Conservation (phyloP, 352 stramenopile genomes). For the Phytophthora citricola region DNA sequence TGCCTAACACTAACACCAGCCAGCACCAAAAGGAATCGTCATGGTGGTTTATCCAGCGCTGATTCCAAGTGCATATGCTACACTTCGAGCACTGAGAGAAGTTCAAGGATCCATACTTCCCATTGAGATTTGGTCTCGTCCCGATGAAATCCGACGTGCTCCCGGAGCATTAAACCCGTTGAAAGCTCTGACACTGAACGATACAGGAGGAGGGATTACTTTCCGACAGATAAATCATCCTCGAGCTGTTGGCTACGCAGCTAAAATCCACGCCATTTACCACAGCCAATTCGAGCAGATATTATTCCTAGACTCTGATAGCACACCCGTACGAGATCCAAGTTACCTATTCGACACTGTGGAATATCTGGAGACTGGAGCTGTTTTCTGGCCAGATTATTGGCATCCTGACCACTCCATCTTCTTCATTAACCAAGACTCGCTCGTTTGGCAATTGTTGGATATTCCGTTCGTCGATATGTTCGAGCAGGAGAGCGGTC, state of each 20-base stretch:
- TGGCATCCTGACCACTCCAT: conserved; percentile 64
- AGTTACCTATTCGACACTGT: background rate
- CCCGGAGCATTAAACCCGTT: conserved; percentile 18
- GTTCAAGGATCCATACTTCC: conserved; percentile 42
- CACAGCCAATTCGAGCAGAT: background rate
- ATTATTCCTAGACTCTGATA: background rate
- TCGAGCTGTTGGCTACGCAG: conserved; percentile 25
- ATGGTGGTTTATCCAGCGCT: conserved; percentile 69
- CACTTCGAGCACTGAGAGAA: conserved; percentile 16
- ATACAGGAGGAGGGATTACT: conserved; percentile 40
- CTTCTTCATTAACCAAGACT: conserved; percentile 62
- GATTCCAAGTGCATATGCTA: conserved; percentile 53
- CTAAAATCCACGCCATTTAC: background rate
- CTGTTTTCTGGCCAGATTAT: conserved; percentile 13
- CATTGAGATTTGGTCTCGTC: conserved; percentile 65
- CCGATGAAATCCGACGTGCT: conserved; percentile 29
- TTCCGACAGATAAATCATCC: conserved; percentile 36
- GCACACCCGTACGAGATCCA: background rate
- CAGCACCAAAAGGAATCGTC: conserved; percentile 42
- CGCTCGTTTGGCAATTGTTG: conserved; percentile 62
- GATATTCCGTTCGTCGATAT: conserved; percentile 63
- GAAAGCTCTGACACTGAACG: conserved; percentile 12
- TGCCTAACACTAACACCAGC: background rate
- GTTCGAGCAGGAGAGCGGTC: conserved; percentile 63
- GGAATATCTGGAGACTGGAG: background rate